phyloP scores from a whole-genome alignment of 1,284 basidiomycete species.

The Ganoderma sp. region DNA sequence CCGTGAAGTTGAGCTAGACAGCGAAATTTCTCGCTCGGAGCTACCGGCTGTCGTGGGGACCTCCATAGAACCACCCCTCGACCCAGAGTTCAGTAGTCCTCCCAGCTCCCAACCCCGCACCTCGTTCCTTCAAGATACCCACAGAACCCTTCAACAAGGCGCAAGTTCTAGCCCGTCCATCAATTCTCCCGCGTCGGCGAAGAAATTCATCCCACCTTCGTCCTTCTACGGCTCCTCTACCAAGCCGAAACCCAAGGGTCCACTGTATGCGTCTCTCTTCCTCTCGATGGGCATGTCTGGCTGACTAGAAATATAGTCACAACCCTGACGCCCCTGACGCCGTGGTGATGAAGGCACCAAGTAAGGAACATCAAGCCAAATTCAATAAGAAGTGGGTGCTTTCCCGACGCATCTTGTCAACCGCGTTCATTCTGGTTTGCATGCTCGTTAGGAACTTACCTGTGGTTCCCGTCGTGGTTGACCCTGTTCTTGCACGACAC shows the following conservation, averaged over 20 bases:
- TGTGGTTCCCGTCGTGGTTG: constrained; percentile 90
- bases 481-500: constrained; percentile 80
- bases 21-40: constrained; percentile 51
- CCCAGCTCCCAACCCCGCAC: constrained; percentile 25
- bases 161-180: constrained; percentile 21
- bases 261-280: constrained; percentile 51
- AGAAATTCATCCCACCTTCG: constrained; percentile 58
- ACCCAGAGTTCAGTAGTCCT: constrained; percentile 37
- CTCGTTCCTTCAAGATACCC: constrained; percentile 25
- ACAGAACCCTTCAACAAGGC: constrained; percentile 21
- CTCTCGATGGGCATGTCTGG: neutral
- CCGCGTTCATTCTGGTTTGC: constrained; percentile 1
- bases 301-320: constrained; percentile 54
- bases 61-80: constrained; percentile 37
- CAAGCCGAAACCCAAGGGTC: constrained; percentile 53
- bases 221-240: constrained; percentile 63
- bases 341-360: constrained; percentile 86
- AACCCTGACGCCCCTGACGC: constrained; percentile 80
- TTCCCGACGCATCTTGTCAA: constrained; percentile 5
- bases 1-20: constrained; percentile 69
- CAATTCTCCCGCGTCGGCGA: constrained; percentile 35
- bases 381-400: constrained; percentile 73
- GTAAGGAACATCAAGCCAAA: constrained; percentile 66
- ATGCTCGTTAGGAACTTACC: constrained; percentile 52
- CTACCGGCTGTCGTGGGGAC: constrained; percentile 53